Conservation (phyloP, 345 rosid species). For the Erodium maritimum region DNA sequence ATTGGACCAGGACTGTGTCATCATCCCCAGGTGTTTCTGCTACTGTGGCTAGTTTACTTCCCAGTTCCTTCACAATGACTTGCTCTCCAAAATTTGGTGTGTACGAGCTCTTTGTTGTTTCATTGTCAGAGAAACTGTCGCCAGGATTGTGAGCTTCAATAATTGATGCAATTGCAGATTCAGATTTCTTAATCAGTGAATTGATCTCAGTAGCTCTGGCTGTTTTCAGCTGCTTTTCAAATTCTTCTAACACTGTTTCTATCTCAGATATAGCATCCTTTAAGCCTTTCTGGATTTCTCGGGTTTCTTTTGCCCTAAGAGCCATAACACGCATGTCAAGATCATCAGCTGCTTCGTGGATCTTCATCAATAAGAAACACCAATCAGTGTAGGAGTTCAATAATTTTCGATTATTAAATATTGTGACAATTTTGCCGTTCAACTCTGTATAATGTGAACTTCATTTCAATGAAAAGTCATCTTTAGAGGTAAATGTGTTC, state of each 20-base stretch:
- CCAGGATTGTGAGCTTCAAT: slow-evolving; percentile 38
- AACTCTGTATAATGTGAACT: background rate
- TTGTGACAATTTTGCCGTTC: background rate
- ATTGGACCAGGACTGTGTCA: slow-evolving; percentile 53
- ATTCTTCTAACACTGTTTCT: slow-evolving; percentile 36
- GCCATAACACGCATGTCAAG: slow-evolving; percentile 44
- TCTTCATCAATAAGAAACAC: slow-evolving; percentile 27
- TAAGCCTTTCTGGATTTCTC: slow-evolving; percentile 43
- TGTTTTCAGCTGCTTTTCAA: slow-evolving; percentile 37
- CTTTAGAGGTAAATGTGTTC: background rate
- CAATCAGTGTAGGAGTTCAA: background rate
- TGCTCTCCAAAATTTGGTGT: slow-evolving; percentile 59
- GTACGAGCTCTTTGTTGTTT: slow-evolving; percentile 25
- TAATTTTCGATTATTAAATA: background rate
- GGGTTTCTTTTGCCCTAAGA: slow-evolving; percentile 51
- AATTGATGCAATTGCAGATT: slow-evolving; percentile 53
- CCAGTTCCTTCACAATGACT: slow-evolving; percentile 57
- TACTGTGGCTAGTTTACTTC: slow-evolving; percentile 63
- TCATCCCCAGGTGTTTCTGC: slow-evolving; percentile 62
- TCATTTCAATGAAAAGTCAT: background rate
- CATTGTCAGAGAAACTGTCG: slow-evolving; percentile 18
- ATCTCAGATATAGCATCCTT: slow-evolving; percentile 40
- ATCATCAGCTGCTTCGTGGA: slow-evolving; percentile 56
- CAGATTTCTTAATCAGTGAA: slow-evolving; percentile 45
- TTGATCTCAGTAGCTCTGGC: slow-evolving; percentile 38